phyloP scores from a whole-genome alignment of 2,329 filamentous ascomycete species.

The Pleoardoris graminearum region DNA sequence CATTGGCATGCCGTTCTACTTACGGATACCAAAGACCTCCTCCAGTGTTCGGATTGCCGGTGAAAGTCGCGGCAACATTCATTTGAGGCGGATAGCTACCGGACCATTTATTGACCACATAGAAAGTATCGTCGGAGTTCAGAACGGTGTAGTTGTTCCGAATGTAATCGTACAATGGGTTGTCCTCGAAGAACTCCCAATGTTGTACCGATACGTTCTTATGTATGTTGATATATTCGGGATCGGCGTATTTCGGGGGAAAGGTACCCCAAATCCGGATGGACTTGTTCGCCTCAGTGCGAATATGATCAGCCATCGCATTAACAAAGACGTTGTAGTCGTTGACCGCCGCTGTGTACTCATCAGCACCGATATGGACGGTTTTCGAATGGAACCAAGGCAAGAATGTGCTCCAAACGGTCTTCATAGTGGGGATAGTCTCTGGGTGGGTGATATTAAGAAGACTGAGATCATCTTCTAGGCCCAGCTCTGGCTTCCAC shows the following conservation, averaged over 20 bases:
- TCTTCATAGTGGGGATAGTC: conserved; percentile 24
- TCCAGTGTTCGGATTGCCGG: conserved; percentile 46
- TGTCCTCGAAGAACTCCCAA: conserved; percentile 50
- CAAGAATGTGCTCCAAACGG: conserved; percentile 24
- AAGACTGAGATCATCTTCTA: conserved; percentile 35
- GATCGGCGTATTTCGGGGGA: conserved; percentile 36
- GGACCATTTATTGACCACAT: conserved; percentile 53
- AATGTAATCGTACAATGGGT: conserved; percentile 45
- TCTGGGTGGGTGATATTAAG: conserved; percentile 26
- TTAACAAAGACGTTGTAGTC: conserved; percentile 31
- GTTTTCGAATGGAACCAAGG: conserved; percentile 28
- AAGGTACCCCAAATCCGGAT: conserved; percentile 40
- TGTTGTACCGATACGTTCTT: conserved; percentile 46
- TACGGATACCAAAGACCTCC: conserved; percentile 48
- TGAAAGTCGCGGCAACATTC: conserved; percentile 44
- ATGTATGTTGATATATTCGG: conserved; percentile 32
- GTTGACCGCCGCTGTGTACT: conserved; percentile 20
- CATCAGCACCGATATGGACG: conserved; percentile 29
- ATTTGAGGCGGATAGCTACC: conserved; percentile 48
- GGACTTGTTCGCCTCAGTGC: conserved; percentile 12
- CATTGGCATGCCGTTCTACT: neutral
- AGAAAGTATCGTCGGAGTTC: conserved; percentile 53
- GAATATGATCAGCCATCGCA: conserved; percentile 20
- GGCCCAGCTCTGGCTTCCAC: conserved; percentile 30
- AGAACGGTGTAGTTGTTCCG: conserved; percentile 41